Base-by-base conservation (phyloP, 768 basidiomycete genomes). In the Boletus rubroflammeus region DNA sequence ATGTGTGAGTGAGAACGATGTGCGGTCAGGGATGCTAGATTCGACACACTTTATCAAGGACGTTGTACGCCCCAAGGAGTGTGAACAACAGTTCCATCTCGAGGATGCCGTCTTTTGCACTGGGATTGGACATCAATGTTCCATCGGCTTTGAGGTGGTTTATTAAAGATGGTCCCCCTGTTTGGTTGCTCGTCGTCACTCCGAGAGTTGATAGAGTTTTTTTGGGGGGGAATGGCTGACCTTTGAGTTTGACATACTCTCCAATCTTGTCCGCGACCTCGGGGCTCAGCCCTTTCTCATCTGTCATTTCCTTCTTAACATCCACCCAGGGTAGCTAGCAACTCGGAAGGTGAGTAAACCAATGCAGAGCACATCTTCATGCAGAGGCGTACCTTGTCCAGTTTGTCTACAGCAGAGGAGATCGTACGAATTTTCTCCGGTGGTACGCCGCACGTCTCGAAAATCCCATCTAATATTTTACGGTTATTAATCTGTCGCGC, bases 321-420 rank as follows among this genome's bases (percentile, higher is more conserved):
- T 96, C 93, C 2, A 69, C 64, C 96, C 97, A 99, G 0, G 96
- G 82, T 23, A 88, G 73, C 91, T 93, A 57, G 0, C 17, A 52
- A 26, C 14, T 1, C 25, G 7, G 0, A 39, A 6, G 21, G 26
- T 21, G 31, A 44, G 47, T 42, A 40, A 61, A 47, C 38, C 9
- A 38, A 44, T 6, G 11, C 10, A 26, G 21, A 3, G 38, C 39
- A 44, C 45, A 10, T 50, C 32, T 28, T 36, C 14, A 36, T 35
- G 17, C 17, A 21, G 13, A 26, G 17, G 17, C 62, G 73, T 26
- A 89, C 90, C 83, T 98, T 99, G 79, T 99, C 97, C 11, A 99
- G 82, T 70, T 98, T 99, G 73, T 99, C 97, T 10, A 98, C 96
- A 0, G 97, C 96, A 15, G 92, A 95, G 0, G 93, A 96, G 59